phyloP scores from a whole-genome alignment of 2,329 filamentous ascomycete species.

The Colletotrichum limetticola region DNA sequence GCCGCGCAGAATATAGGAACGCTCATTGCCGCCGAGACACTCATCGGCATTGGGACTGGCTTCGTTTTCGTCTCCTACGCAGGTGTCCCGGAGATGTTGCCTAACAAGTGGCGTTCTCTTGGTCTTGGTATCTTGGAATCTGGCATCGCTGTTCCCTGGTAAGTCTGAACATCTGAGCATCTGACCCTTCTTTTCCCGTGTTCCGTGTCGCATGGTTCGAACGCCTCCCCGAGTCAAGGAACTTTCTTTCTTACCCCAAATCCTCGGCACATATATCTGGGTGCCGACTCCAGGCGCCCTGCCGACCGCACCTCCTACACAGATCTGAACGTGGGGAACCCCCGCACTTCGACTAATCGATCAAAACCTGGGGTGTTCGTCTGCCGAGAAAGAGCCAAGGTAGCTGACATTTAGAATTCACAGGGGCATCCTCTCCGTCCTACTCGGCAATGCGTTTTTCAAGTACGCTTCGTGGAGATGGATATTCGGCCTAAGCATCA shows the following conservation, averaged over 20 bases:
- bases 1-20: slow-evolving; percentile 39
- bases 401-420: slow-evolving; percentile 30
- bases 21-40: slow-evolving; percentile 42
- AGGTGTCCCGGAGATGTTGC: slow-evolving; percentile 46
- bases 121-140: slow-evolving; percentile 33
- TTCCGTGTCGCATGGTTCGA: slow-evolving; percentile 37
- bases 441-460: slow-evolving; percentile 41
- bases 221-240: slow-evolving; percentile 1
- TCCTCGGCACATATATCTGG: slow-evolving; percentile 5
- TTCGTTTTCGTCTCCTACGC: slow-evolving; percentile 47
- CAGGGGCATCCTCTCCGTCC: slow-evolving; percentile 41
- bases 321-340: slow-evolving; percentile 1
- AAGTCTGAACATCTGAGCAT: slow-evolving; percentile 37
- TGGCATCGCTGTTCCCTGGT: slow-evolving; percentile 31
- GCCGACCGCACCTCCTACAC: slow-evolving; percentile 13
- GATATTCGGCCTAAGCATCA: slow-evolving; percentile 42
- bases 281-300: slow-evolving; percentile 6
- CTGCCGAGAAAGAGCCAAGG: background rate
- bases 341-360: slow-evolving; percentile 6
- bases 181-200: slow-evolving; percentile 4
- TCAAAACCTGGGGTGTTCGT: background rate
- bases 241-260: slow-evolving; percentile 1
- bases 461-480: slow-evolving; percentile 44
- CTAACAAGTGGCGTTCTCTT: slow-evolving; percentile 45
- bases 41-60: slow-evolving; percentile 46